These are phyloP conservation scores for Rhizopus microsporus DNA, from an alignment of 371 early-diverging fungal genomes.

Conservation along the genomic window DNA sequence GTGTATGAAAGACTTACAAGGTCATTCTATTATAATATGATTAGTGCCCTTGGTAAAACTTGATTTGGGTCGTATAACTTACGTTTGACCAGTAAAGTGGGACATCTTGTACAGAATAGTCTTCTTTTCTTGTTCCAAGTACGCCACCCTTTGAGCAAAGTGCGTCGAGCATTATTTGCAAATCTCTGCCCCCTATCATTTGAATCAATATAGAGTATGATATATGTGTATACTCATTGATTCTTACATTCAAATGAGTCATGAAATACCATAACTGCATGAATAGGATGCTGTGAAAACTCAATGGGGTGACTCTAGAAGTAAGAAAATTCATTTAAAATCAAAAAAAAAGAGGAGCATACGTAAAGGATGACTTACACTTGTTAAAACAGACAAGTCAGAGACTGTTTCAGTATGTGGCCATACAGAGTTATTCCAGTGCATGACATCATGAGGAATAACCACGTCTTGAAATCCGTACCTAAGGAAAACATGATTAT, in stretches of 20 bases:
- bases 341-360: neutral
- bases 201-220: neutral
- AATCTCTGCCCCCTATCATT: conserved; percentile 73
- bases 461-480: conserved; percentile 83
- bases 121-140: conserved; percentile 55
- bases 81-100: conserved; percentile 84
- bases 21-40: conserved; percentile 34
- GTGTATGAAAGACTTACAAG: conserved; percentile 27
- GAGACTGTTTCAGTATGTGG: conserved; percentile 55
- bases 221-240: neutral
- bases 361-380: conserved; percentile 7
- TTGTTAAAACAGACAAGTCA: conserved; percentile 20
- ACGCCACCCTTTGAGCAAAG: conserved; percentile 67
- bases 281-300: conserved; percentile 58
- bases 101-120: conserved; percentile 50
- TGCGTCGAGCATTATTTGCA: conserved; percentile 80
- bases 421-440: conserved; percentile 72
- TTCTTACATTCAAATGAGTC: conserved; percentile 79
- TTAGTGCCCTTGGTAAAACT: neutral
- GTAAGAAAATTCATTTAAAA: conserved; percentile 1
- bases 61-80: conserved; percentile 11
- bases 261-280: conserved; percentile 82
- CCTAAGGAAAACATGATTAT: conserved; percentile 16
- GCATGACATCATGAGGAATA: conserved; percentile 76
- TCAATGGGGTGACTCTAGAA: conserved; percentile 37